Evolutionary conservation across 345 rosid genomes (phyloP).

Genomic region (Raphanus sativus): DNA sequence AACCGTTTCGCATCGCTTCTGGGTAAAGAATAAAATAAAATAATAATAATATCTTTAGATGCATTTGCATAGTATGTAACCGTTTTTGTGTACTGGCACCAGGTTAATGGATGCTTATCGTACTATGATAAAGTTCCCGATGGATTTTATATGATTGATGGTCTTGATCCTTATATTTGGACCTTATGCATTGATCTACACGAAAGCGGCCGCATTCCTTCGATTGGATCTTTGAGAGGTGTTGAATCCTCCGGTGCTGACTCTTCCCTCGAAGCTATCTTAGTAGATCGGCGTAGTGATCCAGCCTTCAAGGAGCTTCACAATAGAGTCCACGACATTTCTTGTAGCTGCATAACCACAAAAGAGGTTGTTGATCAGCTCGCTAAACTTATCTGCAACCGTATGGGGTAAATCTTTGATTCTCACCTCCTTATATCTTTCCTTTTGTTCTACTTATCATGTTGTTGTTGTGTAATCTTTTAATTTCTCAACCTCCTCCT

Average conservation of each 20-base stretch:
- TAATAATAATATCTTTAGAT: not conserved
- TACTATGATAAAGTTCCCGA: constrained; percentile 92
- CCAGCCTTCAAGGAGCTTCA: constrained; percentile 80
- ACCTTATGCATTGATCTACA: constrained; percentile 80
- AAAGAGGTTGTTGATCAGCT: constrained; percentile 93
- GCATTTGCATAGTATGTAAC: constrained; percentile 22
- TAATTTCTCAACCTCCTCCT: not conserved
- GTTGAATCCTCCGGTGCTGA: constrained; percentile 55
- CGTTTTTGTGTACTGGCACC: constrained; percentile 38
- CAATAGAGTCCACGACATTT: constrained; percentile 70
- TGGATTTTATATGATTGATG: constrained; percentile 88
- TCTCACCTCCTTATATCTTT: not conserved
- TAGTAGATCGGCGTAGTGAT: constrained; percentile 78
- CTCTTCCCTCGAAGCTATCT: constrained; percentile 74
- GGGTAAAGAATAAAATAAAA: constrained; percentile 33
- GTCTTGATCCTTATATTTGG: constrained; percentile 94
- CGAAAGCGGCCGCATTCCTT: constrained; percentile 86
- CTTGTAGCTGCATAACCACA: constrained; percentile 64
- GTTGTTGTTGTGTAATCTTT: too few relatives aligned
- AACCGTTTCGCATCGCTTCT: constrained; percentile 83
- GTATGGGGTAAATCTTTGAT: constrained; percentile 66
- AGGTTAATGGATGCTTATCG: constrained; percentile 97
- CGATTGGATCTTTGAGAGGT: constrained; percentile 78
- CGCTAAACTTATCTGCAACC: constrained; percentile 86
- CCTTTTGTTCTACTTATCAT: too few relatives aligned